Evolutionary conservation across 2,329 filamentous ascomycete genomes (phyloP), one percentile per base, ranked within the genome.

Genomic region (Fusarium buxicola): DNA sequence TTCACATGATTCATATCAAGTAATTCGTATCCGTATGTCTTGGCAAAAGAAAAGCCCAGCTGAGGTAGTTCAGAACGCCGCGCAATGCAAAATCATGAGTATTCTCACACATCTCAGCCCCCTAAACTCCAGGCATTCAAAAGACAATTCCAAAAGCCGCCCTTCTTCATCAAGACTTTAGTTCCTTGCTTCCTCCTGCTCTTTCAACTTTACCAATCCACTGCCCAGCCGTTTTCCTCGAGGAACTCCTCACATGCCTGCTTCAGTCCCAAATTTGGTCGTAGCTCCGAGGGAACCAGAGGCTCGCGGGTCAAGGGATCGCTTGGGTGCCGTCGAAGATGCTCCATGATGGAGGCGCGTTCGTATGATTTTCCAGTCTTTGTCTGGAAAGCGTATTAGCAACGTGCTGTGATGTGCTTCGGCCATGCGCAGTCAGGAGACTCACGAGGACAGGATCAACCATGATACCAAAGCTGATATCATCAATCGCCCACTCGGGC

Each of bases 341-440:
- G 93, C 76, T 96, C 92, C 72, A 93, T 82, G 59, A 99, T 90
- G 13, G 91, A 91, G 0, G 91, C 84, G 36, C 94, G 86, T 75
- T 98, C 95, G 74, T 97, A 99, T 2, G 91, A 95, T 64, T 94
- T 91, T 11, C 95, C 95, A 2, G 90, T 94, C 71, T 91, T 93
- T 1, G 92, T 94, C 89, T 81, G 76, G 68, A 21, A 4, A 18
- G 65, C 41, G 12, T 31, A 58, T 72, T 54, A 70, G 54, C n/a
- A n/a, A n/a, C n/a, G n/a, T n/a, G n/a, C n/a, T n/a, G 18, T 11
- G 32, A 24, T 10, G n/a, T 16, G 0, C 28, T 7, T 9, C 10
- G 13, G 13, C 21, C 18, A n/a, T 9, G 12, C 2, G 32, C 2
- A 8, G 30, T 25, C 8, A 15, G 15, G 16, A 24, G 5, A 74